A percentile compares a stretch with the other conserved stretches of the same genome.
These are phyloP conservation scores for Ceratocystis cubensis DNA, from an alignment of 2,329 filamentous ascomycete species.

Conservation along the genomic window DNA sequence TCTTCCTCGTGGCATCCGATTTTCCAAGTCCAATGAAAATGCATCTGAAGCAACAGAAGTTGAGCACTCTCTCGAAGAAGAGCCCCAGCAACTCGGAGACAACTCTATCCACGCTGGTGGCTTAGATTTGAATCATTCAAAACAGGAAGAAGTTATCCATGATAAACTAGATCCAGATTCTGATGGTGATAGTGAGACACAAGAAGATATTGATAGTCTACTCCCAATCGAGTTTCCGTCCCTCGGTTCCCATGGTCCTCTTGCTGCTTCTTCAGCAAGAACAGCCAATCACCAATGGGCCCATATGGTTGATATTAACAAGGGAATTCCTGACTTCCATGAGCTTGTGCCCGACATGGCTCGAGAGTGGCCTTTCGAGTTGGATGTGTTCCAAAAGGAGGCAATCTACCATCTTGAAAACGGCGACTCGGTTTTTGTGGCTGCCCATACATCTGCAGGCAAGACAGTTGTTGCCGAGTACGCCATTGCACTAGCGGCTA, in stretches of 20 bases:
- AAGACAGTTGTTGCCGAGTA: conserved; percentile 99
- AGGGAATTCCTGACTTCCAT: conserved; percentile 84
- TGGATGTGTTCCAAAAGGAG: conserved; percentile 97
- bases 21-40: conserved; percentile 51
- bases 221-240: conserved; percentile 89
- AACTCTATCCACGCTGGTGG: neutral
- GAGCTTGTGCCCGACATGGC: conserved; percentile 96
- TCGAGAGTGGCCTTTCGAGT: conserved; percentile 87
- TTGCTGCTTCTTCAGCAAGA: conserved; percentile 58
- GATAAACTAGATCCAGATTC: neutral
- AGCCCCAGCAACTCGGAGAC: conserved; percentile 30
- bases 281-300: conserved; percentile 83
- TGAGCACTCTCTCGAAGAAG: conserved; percentile 38
- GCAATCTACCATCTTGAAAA: conserved; percentile 94
- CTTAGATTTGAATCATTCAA: neutral
- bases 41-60: conserved; percentile 46
- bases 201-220: conserved; percentile 64
- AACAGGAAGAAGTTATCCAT: neutral
- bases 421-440: conserved; percentile 94
- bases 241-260: conserved; percentile 66
- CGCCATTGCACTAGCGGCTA: conserved; percentile 88
- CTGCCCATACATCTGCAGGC: conserved; percentile 91
- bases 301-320: conserved; percentile 93
- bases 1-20: conserved; percentile 63
- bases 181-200: conserved; percentile 24